Evolutionary conservation across 1,284 basidiomycete genomes (phyloP), one percentile per base, ranked within the genome.

Genomic region (Microbotryum lychnidis-dioicae): DNA sequence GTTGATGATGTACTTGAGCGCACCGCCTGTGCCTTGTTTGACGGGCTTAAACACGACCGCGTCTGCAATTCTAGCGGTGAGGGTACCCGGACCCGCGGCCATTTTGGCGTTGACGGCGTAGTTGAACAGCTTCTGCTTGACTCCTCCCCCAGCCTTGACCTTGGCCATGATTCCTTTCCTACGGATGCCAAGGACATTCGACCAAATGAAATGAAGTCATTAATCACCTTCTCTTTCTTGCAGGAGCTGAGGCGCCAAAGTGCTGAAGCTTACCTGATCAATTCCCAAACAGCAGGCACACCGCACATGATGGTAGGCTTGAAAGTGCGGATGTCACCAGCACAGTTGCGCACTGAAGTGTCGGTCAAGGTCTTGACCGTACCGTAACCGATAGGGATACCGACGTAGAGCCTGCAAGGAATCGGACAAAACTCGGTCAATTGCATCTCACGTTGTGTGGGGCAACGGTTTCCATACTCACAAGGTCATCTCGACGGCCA

Each of bases 361-460:
- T 96, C 90, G 5, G 93, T 96, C 66, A 97, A 81, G 21, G 93
- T 97, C 84, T 96, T 97, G 76, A 96, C 85, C 60, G 87, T 85
- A 18, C 89, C 93, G 73, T 90, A 97, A 31, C 61, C 61, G 50
- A 62, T 53, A 27, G 25, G 20, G 25, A 37, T 54, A n/a, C 53
- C 54, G 25, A 31, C 54, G 42, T 42, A 60, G 54, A 55, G 55
- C 50, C 53, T 56, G 52, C 42, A 50, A 42, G 20, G 14, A 42
- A 20, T 20, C 20, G 29, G 29, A 51, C 46, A 23, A 47, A 21
- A 49, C 14, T 25, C 47, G 47, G 4, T 49, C 47, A 12, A 8
- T 21, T 49, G n/a, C 16, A 12, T 6, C 23, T n/a, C 47, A 49
- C 47, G 47, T 2, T 16, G 25, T 14, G 47, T 20, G 47, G 47